Evolutionary conservation across 345 rosid species (phyloP).

Genomic region (Rhizophora mangle): DNA sequence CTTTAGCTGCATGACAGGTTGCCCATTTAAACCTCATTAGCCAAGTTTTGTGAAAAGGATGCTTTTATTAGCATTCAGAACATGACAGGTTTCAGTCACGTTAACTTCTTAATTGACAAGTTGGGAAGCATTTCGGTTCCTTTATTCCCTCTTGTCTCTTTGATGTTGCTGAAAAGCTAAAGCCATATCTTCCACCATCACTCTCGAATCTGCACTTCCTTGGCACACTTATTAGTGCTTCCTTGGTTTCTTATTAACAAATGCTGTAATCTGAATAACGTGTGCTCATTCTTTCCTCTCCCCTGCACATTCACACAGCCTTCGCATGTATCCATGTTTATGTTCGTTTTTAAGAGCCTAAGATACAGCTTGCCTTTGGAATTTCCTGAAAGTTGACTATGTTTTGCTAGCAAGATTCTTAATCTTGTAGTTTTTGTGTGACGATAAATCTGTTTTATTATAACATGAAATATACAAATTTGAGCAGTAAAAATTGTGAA

Average conservation of each 20-base stretch:
- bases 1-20: neutral
- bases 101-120: no score
- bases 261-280: constrained; percentile 5
- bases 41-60: neutral
- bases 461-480: no score
- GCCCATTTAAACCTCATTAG: neutral
- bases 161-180: neutral
- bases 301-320: no score
- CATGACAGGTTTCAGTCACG: no score
- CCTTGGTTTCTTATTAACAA: constrained; percentile 19
- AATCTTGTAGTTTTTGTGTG: no score
- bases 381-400: neutral
- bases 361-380: no score
- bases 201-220: constrained; percentile 16
- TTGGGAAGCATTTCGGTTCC: no score
- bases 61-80: neutral
- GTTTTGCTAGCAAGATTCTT: neutral
- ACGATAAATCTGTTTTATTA: no score
- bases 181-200: neutral
- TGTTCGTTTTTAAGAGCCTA: neutral
- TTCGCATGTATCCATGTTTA: neutral
- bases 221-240: constrained; percentile 12
- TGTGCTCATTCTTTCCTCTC: no score
- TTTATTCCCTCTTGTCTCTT: neutral
- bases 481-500: no score